These are phyloP conservation scores for Priceomyces melissophilus DNA, from an alignment of 805 yeast genomes.

Conservation along the genomic window DNA sequence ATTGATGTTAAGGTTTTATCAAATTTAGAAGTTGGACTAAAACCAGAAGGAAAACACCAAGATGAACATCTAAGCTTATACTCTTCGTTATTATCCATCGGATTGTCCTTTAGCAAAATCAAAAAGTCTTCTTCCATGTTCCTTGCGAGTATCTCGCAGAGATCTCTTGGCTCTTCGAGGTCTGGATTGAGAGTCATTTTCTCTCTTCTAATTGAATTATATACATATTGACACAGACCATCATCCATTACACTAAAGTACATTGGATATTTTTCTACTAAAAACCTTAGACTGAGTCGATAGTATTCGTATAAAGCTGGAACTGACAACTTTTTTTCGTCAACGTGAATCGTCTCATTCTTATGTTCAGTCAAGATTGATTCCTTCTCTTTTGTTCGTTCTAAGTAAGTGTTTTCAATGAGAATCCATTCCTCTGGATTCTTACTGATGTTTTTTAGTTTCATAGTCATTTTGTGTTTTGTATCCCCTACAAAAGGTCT, in stretches of 20 bases:
- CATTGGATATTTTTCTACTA: neutral
- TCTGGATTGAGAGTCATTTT: neutral
- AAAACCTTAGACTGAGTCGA: neutral
- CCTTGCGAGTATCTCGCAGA: constrained; percentile 22
- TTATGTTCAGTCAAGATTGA: neutral
- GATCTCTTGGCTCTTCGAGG: constrained; percentile 9
- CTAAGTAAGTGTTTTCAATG: constrained; percentile 1
- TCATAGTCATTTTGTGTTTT: constrained; percentile 4
- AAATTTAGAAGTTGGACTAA: constrained; percentile 55
- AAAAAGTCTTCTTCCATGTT: constrained; percentile 64
- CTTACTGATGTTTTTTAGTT: neutral
- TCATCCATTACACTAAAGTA: neutral
- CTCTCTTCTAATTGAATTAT: neutral
- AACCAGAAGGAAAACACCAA: constrained; percentile 69
- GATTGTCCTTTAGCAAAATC: constrained; percentile 39
- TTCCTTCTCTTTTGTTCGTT: neutral
- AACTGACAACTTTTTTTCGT: neutral
- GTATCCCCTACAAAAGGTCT: no score
- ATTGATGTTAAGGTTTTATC: constrained; percentile 54
- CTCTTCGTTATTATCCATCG: constrained; percentile 42
- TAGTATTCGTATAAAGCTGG: no score
- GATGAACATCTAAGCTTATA: constrained; percentile 56
- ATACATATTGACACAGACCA: neutral
- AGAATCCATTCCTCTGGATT: neutral
- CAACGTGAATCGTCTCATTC: neutral